Evolutionary conservation across 352 stramenopile genomes (phyloP), one percentile per base, ranked within the genome.

Genomic region (Phytophthora pinifolia): DNA sequence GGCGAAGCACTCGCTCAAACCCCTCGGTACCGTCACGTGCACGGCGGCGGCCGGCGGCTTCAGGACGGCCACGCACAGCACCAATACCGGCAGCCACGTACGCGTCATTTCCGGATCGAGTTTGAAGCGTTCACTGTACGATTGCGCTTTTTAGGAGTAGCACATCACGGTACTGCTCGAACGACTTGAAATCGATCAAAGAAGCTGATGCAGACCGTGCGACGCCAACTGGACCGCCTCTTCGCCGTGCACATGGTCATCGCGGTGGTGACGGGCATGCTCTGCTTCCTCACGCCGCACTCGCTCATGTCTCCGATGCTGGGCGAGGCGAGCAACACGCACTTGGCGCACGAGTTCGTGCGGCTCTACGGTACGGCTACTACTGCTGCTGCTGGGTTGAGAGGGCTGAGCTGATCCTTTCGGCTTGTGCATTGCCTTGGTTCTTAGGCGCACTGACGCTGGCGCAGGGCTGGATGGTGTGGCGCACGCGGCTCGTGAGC

Each of bases 291-390:
- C 36, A 85, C 78, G 29, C 83, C 85, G 41, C 85, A 94, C 70
- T 89, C 85, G 55, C 74, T 91, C 46, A 83, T 92, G 52, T 81
- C 79, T 13, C 79, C 79, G 7, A 77, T 91, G 33, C 79, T 94
- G 15, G 76, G 80, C n/a, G 71, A 82, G 37, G 63, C 70, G 45
- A 89, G 68, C 59, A 89, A 92, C 67, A 88, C 80, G 50, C 85
- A 94, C 57, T 71, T 94, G 53, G 85, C 79, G 33, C 85, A 94
- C 59, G 85, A 94, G 50, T 90, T 94, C 52, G 72, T 94, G 33
- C 77, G 85, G n/a, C 78, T 94, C 50, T 94, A 94, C 43, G 82
- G 83, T 89, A 41, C 46, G 63, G 48, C 10, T 14, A 17, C 31
- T 47, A 9, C 31, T 46, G 35, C 41, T 32, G 39, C 25, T 35